Evolutionary conservation across 2,329 filamentous ascomycete species (phyloP).

Genomic region (Amauroascus verrucosus): DNA sequence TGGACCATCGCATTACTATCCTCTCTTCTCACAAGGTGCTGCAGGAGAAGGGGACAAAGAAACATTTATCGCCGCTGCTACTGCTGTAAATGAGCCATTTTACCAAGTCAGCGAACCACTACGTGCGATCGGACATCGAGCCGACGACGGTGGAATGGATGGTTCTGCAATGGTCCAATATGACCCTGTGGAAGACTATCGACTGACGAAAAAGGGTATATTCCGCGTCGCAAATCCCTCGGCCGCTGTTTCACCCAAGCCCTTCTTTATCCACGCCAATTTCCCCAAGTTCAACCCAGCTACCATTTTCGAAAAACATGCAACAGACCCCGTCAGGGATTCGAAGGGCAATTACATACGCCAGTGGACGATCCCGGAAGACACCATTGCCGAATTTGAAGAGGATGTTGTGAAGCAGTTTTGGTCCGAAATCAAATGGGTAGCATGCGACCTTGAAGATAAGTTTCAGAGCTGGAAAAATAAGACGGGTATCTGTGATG

Average conservation of each 20-base stretch:
- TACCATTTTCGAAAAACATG: constrained; percentile 26
- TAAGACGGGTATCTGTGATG: constrained; percentile 26
- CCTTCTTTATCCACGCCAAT: constrained; percentile 35
- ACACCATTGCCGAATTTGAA: constrained; percentile 24
- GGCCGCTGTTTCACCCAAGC: constrained; percentile 23
- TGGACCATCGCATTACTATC: constrained; percentile 39
- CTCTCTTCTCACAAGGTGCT: constrained; percentile 38
- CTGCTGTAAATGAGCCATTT: constrained; percentile 31
- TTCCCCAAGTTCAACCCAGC: constrained; percentile 34
- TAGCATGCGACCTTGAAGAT: constrained; percentile 30
- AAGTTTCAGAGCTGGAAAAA: constrained; percentile 27
- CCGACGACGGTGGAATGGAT: constrained; percentile 23
- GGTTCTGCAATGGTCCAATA: constrained; percentile 33
- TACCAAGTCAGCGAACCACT: constrained; percentile 35
- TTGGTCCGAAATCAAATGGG: constrained; percentile 33
- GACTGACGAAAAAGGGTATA: constrained; percentile 19
- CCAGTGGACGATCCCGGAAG: constrained; percentile 26
- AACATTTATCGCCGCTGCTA: constrained; percentile 40
- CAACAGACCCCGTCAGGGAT: constrained; percentile 24
- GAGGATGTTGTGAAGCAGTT: constrained; percentile 30
- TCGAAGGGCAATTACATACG: constrained; percentile 27
- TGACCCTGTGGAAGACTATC: constrained; percentile 28
- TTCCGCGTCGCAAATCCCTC: constrained; percentile 23
- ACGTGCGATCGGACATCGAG: constrained; percentile 25
- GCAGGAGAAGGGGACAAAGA: constrained; percentile 44